A percentile compares a stretch with the other conserved stretches of the same genome.
Conservation (phyloP, 2,329 filamentous ascomycete species). For the Phyllosticta ampelicida region DNA sequence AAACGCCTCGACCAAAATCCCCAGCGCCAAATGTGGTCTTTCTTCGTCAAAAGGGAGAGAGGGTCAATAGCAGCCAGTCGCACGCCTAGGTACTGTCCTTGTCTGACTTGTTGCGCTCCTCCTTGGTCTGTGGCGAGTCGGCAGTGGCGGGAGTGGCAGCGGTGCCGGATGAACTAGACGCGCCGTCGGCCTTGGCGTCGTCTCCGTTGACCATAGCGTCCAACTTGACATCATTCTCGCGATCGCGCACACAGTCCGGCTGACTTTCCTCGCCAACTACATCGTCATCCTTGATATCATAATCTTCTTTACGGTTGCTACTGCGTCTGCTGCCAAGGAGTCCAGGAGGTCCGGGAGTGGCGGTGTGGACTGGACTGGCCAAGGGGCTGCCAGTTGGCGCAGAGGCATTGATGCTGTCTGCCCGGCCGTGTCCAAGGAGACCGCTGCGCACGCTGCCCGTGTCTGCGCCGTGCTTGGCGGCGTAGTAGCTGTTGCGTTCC, state of each 20-base stretch:
- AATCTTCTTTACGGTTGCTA: slow-evolving; percentile 7
- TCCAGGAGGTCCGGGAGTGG: neutral
- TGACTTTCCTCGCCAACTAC: slow-evolving; percentile 5
- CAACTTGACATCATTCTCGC: neutral
- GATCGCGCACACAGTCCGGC: neutral
- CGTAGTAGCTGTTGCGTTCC: slow-evolving; percentile 74
- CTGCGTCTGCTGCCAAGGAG: slow-evolving; percentile 8
- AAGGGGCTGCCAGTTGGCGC: slow-evolving; percentile 45
- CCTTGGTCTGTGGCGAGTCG: neutral
- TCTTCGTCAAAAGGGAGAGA: neutral
- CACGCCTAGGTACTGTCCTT: neutral
- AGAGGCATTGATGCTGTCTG: slow-evolving; percentile 55
- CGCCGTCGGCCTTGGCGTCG: neutral
- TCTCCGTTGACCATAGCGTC: neutral
- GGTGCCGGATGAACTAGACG: neutral
- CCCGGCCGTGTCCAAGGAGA: slow-evolving; percentile 61
- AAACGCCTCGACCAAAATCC: neutral
- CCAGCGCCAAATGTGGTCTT: neutral
- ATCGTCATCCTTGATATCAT: slow-evolving; percentile 5
- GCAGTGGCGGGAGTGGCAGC: neutral
- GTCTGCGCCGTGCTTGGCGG: slow-evolving; percentile 48
- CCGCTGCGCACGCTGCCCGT: slow-evolving; percentile 71
- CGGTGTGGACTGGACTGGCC: slow-evolving; percentile 34
- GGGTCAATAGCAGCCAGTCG: neutral
- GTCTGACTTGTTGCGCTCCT: neutral